A percentile compares a stretch with the other conserved stretches of the same genome.
Evolutionary conservation across 371 early-diverging fungal species (phyloP).

Genomic region (Syncephalastrum racemosum): DNA sequence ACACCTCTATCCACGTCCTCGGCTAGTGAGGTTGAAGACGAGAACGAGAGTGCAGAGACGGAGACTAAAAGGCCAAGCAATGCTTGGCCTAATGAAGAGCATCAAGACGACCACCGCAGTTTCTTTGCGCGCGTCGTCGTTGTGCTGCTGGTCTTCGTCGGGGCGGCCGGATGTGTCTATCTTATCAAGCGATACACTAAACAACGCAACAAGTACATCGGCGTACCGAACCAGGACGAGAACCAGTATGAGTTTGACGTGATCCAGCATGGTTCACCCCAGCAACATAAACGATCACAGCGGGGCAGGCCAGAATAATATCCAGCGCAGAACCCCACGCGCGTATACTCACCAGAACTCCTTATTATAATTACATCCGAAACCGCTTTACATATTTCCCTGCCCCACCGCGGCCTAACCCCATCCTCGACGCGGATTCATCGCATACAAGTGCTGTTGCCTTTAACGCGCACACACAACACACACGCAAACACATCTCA

Average conservation of each 20-base stretch:
- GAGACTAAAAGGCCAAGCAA: background rate
- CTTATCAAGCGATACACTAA: background rate
- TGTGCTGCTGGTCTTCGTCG: slow-evolving; percentile 9
- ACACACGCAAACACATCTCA: too few relatives aligned
- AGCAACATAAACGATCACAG: background rate
- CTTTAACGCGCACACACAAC: too few relatives aligned
- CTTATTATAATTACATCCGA: too few relatives aligned
- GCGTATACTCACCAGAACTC: too few relatives aligned
- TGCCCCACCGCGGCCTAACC: too few relatives aligned
- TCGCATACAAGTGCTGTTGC: too few relatives aligned
- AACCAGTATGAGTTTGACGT: slow-evolving; percentile 24
- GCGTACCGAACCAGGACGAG: slow-evolving; percentile 8
- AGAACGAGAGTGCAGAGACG: background rate
- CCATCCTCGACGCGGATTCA: too few relatives aligned
- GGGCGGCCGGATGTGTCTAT: too few relatives aligned
- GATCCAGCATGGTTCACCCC: slow-evolving; percentile 1
- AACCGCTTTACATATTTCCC: too few relatives aligned
- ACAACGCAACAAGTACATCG: slow-evolving; percentile 11
- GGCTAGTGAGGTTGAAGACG: background rate
- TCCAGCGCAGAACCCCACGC: too few relatives aligned
- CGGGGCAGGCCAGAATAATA: too few relatives aligned
- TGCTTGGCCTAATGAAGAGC: background rate
- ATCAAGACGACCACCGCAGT: slow-evolving; percentile 10
- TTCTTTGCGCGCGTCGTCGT: slow-evolving; percentile 21
- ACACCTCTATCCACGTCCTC: background rate